Base-by-base conservation (phyloP, 2,329 filamentous ascomycete genomes). In the Emericellopsis cladophorae region DNA sequence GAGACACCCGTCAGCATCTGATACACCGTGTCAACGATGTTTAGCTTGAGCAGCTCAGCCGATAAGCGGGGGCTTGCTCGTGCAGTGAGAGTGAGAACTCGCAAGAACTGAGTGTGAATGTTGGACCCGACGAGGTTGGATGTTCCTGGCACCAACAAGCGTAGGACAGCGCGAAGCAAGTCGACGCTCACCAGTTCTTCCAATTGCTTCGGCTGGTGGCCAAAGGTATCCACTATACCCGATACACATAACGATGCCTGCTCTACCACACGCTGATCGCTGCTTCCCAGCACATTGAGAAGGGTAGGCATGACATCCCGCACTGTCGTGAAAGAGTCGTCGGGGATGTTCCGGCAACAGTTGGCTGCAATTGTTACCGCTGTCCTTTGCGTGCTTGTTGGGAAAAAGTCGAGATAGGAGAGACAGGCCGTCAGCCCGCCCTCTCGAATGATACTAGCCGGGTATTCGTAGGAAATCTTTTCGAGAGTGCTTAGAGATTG, bases 361-460 rank as follows among this genome's bases (percentile, higher is more conserved):
- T 98, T 98, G 42, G 92, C 93, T 9, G 93, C 92, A 11, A 90
- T 98, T 4, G 89, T 96, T 7, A 98, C 92, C 7, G 92, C 92
- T 12, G 90, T 95, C 48, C 92, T 79, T 61, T 98, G 92, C 2
- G 92, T 96, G 59, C 90, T 92, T 0, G 92, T 98, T 14, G 90
- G 84, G 54, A 98, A 98, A 63, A 98, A 98, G 57, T 98, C 92
- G 43, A 98, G 74, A 56, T 92, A 96, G 0, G 86, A 93, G 48
- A 98, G 66, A 54, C 92, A 98, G n/a, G 92, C 92, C 2, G 86
- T 94, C 46, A 98, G 68, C 10, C 92, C 92, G 38, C 92, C 93
- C 63, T 96, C 92, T 40, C 89, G 84, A 36, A 98, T 92, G 51
- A 98, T 98, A 42, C 86, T 88, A 4, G 84, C 81, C 2, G 92